These are phyloP conservation scores for Mortierella sp. DNA, from an alignment of 371 early-diverging fungal species.

Conservation along the genomic window DNA sequence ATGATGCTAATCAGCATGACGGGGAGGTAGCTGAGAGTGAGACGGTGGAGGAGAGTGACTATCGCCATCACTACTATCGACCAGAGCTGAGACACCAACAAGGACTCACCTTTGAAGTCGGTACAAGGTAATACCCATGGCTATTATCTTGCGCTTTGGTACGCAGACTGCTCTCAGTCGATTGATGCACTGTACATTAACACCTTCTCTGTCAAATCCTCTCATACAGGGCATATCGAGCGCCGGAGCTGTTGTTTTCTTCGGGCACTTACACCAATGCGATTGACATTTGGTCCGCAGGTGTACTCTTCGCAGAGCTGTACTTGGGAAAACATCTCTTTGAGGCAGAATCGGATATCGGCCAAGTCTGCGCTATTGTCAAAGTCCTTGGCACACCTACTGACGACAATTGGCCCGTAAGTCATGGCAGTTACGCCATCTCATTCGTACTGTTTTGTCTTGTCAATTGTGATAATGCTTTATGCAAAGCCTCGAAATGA, in stretches of 20 bases:
- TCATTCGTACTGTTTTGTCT: neutral
- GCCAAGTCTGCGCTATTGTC: constrained; percentile 73
- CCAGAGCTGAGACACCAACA: constrained; percentile 8
- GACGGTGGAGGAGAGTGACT: constrained; percentile 27
- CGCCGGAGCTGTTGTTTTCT: constrained; percentile 72
- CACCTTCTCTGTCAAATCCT: neutral
- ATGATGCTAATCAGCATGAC: neutral
- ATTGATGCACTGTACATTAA: neutral
- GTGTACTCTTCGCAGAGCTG: constrained; percentile 60
- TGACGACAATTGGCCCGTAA: constrained; percentile 59
- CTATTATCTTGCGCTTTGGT: neutral
- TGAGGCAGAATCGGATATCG: constrained; percentile 70
- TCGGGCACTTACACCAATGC: constrained; percentile 53
- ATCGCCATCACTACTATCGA: neutral
- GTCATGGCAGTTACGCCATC: neutral
- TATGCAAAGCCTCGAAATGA: too few species aligned
- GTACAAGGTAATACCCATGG: constrained; percentile 57
- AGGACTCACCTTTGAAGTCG: constrained; percentile 64
- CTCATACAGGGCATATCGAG: constrained; percentile 65
- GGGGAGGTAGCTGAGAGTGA: neutral
- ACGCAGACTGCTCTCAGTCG: neutral
- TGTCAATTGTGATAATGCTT: neutral
- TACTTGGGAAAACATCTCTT: constrained; percentile 72
- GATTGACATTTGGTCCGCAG: constrained; percentile 59
- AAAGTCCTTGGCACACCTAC: constrained; percentile 68